Evolutionary conservation across 2,329 filamentous ascomycete species (phyloP).

Genomic region (Helminthosporium solani): DNA sequence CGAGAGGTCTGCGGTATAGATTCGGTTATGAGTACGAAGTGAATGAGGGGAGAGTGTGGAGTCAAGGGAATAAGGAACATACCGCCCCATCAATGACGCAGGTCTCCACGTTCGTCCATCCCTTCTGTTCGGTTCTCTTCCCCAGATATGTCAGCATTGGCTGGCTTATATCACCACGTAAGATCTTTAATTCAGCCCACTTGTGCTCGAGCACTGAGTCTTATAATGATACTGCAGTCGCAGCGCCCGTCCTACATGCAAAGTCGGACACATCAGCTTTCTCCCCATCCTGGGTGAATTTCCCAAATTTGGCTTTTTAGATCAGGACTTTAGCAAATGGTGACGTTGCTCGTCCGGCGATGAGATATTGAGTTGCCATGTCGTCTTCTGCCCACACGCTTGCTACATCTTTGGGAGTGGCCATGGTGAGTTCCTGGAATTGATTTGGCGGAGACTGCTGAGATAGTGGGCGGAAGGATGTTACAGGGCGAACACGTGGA

Average conservation of each 20-base stretch:
- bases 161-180: conserved; percentile 24
- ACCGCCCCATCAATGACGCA: conserved; percentile 20
- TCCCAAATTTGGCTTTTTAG: conserved; percentile 6
- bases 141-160: conserved; percentile 23
- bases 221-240: conserved; percentile 20
- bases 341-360: conserved; percentile 21
- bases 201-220: conserved; percentile 11
- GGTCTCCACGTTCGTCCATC: conserved; percentile 20
- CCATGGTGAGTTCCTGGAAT: not conserved
- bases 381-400: conserved; percentile 8
- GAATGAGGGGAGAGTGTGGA: not conserved
- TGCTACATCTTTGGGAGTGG: not conserved
- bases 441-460: not conserved
- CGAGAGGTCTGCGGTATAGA: not conserved
- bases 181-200: conserved; percentile 17
- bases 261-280: conserved; percentile 24
- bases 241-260: conserved; percentile 27
- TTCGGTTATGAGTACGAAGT: too few species aligned
- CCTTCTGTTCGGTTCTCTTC: conserved; percentile 14
- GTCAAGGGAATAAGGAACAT: not conserved
- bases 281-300: not conserved
- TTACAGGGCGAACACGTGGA: not conserved
- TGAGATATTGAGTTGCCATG: conserved; percentile 19
- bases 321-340: conserved; percentile 21
- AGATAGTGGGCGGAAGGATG: not conserved